Conservation (phyloP, 2,329 filamentous ascomycete species). For the Helicocarpus griseus region DNA sequence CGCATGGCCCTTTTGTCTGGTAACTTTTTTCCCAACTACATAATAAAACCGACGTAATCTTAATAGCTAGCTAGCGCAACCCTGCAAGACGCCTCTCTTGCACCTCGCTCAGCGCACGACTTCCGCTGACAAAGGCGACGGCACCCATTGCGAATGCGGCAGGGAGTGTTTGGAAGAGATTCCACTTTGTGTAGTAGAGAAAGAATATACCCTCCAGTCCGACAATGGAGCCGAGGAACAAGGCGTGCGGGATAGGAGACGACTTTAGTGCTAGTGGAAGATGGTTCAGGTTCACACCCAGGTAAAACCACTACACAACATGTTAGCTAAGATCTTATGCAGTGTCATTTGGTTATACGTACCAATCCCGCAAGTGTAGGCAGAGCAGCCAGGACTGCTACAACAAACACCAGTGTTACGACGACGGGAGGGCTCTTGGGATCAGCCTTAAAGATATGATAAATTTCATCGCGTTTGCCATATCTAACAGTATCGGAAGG, state of each 20-base stretch:
- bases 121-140: constrained; percentile 76
- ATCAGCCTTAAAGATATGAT: constrained; percentile 79
- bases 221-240: constrained; percentile 81
- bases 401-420: constrained; percentile 67
- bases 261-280: constrained; percentile 62
- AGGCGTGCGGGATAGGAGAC: constrained; percentile 68
- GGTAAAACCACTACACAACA: constrained; percentile 56
- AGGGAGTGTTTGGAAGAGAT: constrained; percentile 78
- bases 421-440: constrained; percentile 70
- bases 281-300: constrained; percentile 78
- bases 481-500: constrained; percentile 67
- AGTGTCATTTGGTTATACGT: constrained; percentile 27
- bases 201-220: constrained; percentile 88
- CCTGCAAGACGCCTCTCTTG: constrained; percentile 78
- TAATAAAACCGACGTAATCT: too few species aligned
- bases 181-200: constrained; percentile 89
- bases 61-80: too few species aligned
- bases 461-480: constrained; percentile 72
- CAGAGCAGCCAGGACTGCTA: constrained; percentile 62
- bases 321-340: constrained; percentile 7
- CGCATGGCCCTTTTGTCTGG: neutral
- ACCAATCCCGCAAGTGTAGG: constrained; percentile 64
- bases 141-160: constrained; percentile 57
- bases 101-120: constrained; percentile 83
- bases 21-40: too few species aligned